These are phyloP conservation scores for Capronia americana DNA, from an alignment of 2,329 filamentous ascomycete genomes.

Conservation along the genomic window DNA sequence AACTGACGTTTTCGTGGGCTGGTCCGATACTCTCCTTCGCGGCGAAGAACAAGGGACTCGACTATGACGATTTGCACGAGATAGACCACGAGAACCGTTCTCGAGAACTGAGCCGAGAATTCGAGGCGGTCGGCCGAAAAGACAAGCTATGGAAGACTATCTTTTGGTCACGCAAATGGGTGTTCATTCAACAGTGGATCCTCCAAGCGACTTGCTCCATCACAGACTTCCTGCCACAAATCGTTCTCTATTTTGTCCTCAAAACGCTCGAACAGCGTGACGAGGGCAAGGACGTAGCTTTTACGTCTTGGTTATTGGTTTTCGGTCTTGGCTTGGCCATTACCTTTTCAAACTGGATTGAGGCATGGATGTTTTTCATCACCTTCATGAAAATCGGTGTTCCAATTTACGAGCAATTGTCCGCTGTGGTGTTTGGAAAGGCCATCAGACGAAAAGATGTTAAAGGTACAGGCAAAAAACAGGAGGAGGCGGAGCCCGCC, in stretches of 20 bases:
- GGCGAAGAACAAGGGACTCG: conserved; percentile 64
- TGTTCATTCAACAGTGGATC: conserved; percentile 65
- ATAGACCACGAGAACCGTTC: conserved; percentile 63
- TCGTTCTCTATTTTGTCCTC: conserved; percentile 71
- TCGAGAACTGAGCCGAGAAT: conserved; percentile 59
- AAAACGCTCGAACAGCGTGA: conserved; percentile 65
- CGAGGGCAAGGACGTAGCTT: conserved; percentile 53
- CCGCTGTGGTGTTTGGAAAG: conserved; percentile 77
- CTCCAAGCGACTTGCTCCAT: conserved; percentile 62
- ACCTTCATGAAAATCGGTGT: conserved; percentile 68
- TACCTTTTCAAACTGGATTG: conserved; percentile 63
- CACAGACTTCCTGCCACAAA: conserved; percentile 73
- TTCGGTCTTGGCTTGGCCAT: conserved; percentile 67
- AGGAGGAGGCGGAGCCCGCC: conserved; percentile 31
- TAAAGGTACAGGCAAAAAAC: conserved; percentile 61
- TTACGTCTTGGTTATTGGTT: conserved; percentile 72
- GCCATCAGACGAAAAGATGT: conserved; percentile 78
- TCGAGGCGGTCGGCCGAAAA: conserved; percentile 45
- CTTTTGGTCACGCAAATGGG: conserved; percentile 62
- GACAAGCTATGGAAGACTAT: conserved; percentile 66
- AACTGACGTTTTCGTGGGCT: conserved; percentile 72
- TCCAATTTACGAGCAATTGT: conserved; percentile 72
- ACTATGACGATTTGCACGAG: conserved; percentile 67
- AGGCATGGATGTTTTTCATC: conserved; percentile 71
- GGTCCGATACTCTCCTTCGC: conserved; percentile 61